Percentiles rank a stretch among this genome's conserved stretches.
Evolutionary conservation across 305 asterid genomes (phyloP).

Genomic region (Rubia tinctorum): DNA sequence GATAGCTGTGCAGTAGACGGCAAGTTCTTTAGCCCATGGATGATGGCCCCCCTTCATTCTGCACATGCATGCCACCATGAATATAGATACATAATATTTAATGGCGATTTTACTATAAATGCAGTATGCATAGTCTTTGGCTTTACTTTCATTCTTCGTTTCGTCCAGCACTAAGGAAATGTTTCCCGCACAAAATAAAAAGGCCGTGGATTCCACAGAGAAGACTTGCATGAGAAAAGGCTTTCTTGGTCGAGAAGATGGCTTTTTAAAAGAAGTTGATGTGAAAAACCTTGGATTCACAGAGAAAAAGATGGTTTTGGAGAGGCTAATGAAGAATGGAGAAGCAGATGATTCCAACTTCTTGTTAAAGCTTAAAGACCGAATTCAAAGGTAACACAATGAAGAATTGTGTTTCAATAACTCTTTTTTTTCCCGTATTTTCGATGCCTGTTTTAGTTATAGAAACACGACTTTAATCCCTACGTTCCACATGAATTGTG

Average conservation of each 20-base stretch:
- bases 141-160: not conserved
- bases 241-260: constrained; percentile 16
- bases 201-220: constrained; percentile 28
- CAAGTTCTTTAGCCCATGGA: not conserved
- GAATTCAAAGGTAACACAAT: constrained; percentile 44
- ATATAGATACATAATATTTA: too few relatives aligned
- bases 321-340: constrained; percentile 19
- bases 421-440: too few relatives aligned
- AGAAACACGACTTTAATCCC: not conserved
- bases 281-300: constrained; percentile 13
- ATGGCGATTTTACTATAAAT: too few relatives aligned
- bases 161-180: not conserved
- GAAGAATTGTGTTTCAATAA: not conserved
- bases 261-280: constrained; percentile 26
- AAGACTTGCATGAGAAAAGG: constrained; percentile 23
- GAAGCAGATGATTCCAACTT: constrained; percentile 48
- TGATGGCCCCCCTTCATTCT: not conserved
- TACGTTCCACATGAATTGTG: too few relatives aligned
- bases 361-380: constrained; percentile 52
- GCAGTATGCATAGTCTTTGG: too few relatives aligned
- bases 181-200: constrained; percentile 2
- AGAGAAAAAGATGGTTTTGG: constrained; percentile 19
- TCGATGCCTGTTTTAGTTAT: not conserved
- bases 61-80: not conserved
- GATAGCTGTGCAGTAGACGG: not conserved